A percentile compares a stretch with the other conserved stretches of the same genome.
phyloP scores from a whole-genome alignment of 176 grass and related monocot genomes.

The Areca catechu region DNA sequence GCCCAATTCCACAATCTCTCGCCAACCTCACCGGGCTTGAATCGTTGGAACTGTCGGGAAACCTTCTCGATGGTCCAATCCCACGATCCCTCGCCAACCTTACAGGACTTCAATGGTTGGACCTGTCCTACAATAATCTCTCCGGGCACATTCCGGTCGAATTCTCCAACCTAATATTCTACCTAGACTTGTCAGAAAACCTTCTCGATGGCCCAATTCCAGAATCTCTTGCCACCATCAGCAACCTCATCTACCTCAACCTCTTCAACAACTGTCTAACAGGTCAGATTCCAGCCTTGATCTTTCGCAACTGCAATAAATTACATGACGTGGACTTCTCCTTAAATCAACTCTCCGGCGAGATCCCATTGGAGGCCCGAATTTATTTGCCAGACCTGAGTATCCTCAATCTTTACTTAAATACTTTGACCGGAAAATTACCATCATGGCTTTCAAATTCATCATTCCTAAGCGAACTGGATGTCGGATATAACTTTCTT shows the following conservation, averaged over 20 bases:
- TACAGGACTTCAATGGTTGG: slow-evolving; percentile 1
- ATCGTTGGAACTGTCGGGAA: slow-evolving; percentile 32
- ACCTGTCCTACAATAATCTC: slow-evolving; percentile 42
- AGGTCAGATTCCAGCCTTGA: slow-evolving; percentile 33
- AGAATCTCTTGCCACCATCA: slow-evolving; percentile 29
- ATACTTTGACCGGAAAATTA: slow-evolving; percentile 36
- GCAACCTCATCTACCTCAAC: no score
- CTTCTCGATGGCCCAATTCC: slow-evolving; percentile 34
- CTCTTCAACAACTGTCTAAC: neutral
- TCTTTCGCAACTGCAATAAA: slow-evolving; percentile 40
- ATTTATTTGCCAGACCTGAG: neutral
- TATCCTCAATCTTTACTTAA: slow-evolving; percentile 41
- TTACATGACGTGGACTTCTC: slow-evolving; percentile 31
- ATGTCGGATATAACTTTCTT: slow-evolving; percentile 55
- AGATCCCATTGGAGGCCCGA: slow-evolving; percentile 24
- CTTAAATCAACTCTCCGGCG: slow-evolving; percentile 30
- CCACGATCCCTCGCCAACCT: slow-evolving; percentile 39
- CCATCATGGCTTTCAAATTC: slow-evolving; percentile 70
- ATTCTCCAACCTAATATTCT: no score
- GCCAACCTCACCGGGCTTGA: slow-evolving; percentile 11
- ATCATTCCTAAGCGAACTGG: neutral
- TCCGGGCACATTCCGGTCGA: no score
- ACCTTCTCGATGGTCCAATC: slow-evolving; percentile 32
- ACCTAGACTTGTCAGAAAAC: no score
- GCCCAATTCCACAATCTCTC: slow-evolving; percentile 40